Evolutionary conservation across 163 green algal genomes (phyloP).

Genomic region (Chloroidium sp.): DNA sequence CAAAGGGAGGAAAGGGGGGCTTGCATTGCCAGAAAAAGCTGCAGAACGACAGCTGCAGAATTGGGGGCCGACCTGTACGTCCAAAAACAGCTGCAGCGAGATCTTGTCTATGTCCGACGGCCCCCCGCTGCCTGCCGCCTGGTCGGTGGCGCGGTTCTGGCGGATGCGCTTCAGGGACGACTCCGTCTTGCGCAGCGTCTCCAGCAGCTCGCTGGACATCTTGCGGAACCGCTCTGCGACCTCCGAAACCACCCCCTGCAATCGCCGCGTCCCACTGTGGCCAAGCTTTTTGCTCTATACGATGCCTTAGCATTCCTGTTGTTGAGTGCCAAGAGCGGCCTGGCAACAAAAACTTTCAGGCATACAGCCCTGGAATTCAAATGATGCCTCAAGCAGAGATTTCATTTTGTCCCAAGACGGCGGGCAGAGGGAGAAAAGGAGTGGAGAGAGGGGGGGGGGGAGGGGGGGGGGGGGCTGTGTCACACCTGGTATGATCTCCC

Average conservation of each 20-base stretch:
- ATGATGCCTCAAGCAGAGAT: too few species aligned
- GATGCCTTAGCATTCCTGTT: too few species aligned
- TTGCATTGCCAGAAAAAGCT: not conserved
- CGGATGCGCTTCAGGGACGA: constrained; percentile 74
- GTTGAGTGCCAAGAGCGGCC: too few species aligned
- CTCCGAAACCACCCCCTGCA: constrained; percentile 20
- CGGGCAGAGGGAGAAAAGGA: too few species aligned
- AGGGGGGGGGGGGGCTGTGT: not conserved
- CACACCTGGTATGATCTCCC: constrained; percentile 44
- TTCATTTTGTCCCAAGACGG: too few species aligned
- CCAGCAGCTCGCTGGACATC: constrained; percentile 65
- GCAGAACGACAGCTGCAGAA: not conserved
- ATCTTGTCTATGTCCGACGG: constrained; percentile 84
- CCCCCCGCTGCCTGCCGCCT: constrained; percentile 8
- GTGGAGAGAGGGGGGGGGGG: not conserved
- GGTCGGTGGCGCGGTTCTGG: constrained; percentile 40
- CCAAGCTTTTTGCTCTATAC: too few species aligned
- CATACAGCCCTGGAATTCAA: too few species aligned
- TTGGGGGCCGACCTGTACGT: constrained; percentile 49
- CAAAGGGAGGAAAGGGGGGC: not conserved
- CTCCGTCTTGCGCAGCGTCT: constrained; percentile 79
- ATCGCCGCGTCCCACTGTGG: too few species aligned
- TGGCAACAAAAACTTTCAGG: too few species aligned
- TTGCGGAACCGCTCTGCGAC: constrained; percentile 38
- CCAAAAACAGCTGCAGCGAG: constrained; percentile 75